Evolutionary conservation across 768 basidiomycete genomes (phyloP), one percentile per base, ranked within the genome.

Genomic region (Mycena polygramma): DNA sequence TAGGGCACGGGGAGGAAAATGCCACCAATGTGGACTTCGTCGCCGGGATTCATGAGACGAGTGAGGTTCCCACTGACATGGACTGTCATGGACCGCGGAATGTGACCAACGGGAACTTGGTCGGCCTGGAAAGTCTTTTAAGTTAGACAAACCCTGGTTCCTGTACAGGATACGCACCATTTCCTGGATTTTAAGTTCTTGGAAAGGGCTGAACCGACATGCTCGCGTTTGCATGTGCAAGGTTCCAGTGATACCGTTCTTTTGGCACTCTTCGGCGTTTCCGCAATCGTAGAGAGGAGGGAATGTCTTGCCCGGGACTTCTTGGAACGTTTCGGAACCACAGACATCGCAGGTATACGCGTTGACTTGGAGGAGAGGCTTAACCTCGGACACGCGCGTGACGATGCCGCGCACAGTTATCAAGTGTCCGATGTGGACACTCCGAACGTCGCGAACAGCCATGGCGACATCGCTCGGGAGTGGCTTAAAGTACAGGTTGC

Each of bases 81-180:
- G n/a, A 98, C 81, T 0, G 96, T 96, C 98, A 98, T 99, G 4
- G 97, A 96, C 46, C 98, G 92, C 26, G 98, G 98, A 67, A 99
- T 99, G 79, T 99, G 98, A 6, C 98, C 98, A 55, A 99, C 97
- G 26, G 98, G 98, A 1, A 99, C 98, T 91, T 99, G 98, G 77
- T 99, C 97, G 30, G 97, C 94, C 96, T 96, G 75, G 0, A 66
- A 57, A 13, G 1, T 2, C 57, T 15, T 43, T 24, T 70, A n/a
- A 70, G 48, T 76, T 24, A 55, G 30, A 6, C 30, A 48, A 66
- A 54, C 55, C 68, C 41, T 53, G 57, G 5, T 55, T 64, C 52
- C 64, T 63, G 11, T 20, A 52, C 41, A 52, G 48, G 41, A 45
- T 2, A 75, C 85, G 71, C 67, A 94, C 96, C 97, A 99, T 97